Evolutionary conservation across 2,329 filamentous ascomycete genomes (phyloP).

Genomic region (Pseudopyricularia cyperi): DNA sequence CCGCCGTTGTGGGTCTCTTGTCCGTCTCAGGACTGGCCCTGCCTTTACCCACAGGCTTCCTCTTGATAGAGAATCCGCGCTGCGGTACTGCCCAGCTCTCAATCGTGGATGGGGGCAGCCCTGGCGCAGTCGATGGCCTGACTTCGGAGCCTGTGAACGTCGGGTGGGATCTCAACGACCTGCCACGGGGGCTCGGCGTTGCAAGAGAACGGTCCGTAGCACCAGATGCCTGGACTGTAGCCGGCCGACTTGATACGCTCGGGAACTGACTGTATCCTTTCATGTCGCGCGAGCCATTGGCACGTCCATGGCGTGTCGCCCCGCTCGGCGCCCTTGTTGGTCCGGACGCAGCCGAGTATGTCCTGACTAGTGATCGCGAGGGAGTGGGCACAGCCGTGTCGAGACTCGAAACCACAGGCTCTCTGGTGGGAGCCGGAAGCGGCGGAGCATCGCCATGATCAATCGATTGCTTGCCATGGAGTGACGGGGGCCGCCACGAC

Average conservation of each 20-base stretch:
- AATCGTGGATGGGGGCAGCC: not conserved
- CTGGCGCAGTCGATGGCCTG: not conserved
- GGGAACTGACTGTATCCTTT: not conserved
- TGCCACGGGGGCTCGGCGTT: not conserved
- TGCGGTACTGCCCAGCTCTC: not conserved
- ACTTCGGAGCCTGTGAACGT: not conserved
- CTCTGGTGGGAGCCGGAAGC: not conserved
- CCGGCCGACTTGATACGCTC: not conserved
- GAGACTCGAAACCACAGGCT: not conserved
- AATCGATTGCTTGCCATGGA: not conserved
- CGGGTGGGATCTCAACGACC: constrained; percentile 1
- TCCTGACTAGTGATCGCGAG: not conserved
- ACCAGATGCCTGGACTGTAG: not conserved
- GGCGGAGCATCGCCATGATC: not conserved
- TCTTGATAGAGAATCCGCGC: not conserved
- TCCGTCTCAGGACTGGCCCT: not conserved
- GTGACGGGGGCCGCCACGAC: constrained; percentile 2
- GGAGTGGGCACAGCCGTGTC: too few relatives aligned
- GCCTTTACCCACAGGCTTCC: not conserved
- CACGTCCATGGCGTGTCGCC: not conserved
- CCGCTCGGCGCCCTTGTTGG: not conserved
- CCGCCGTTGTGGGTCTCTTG: not conserved
- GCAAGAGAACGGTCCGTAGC: too few relatives aligned
- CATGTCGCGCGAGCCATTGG: not conserved
- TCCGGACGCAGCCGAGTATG: not conserved